These are phyloP conservation scores for Zhuliangozyma blackwelliae DNA, from an alignment of 1,139 yeast species.

Conservation along the genomic window DNA sequence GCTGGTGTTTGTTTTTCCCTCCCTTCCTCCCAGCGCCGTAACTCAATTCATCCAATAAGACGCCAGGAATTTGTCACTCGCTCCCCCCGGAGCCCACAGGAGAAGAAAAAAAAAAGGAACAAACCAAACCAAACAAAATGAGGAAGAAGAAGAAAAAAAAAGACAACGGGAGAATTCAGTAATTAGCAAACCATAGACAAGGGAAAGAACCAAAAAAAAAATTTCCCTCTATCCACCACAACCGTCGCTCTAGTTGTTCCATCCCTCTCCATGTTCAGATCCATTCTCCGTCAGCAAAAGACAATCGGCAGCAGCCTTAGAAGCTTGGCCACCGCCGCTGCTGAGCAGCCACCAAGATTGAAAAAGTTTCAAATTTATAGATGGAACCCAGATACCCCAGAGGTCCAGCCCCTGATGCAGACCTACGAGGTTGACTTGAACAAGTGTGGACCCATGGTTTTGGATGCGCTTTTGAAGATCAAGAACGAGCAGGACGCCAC, in stretches of 20 bases:
- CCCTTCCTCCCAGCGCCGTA: too few relatives aligned
- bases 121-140: not conserved
- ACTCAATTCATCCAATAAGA: not conserved
- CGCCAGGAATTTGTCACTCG: not conserved
- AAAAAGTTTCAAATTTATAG: conserved; percentile 92
- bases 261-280: conserved; percentile 13
- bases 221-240: not conserved
- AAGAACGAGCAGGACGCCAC: conserved; percentile 96
- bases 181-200: not conserved
- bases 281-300: conserved; percentile 26
- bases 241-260: not conserved
- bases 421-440: conserved; percentile 81
- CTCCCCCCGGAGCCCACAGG: conserved; percentile 1
- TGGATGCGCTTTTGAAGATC: conserved; percentile 91
- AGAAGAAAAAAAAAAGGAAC: not conserved
- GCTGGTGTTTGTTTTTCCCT: too few relatives aligned
- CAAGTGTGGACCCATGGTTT: conserved; percentile 95
- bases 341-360: conserved; percentile 46
- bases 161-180: not conserved
- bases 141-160: not conserved
- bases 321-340: conserved; percentile 40
- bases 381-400: conserved; percentile 98
- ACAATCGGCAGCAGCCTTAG: conserved; percentile 17
- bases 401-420: conserved; percentile 84
- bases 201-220: not conserved